Evolutionary conservation across 805 yeast genomes (phyloP).

Genomic region (Starmerella bombicola): DNA sequence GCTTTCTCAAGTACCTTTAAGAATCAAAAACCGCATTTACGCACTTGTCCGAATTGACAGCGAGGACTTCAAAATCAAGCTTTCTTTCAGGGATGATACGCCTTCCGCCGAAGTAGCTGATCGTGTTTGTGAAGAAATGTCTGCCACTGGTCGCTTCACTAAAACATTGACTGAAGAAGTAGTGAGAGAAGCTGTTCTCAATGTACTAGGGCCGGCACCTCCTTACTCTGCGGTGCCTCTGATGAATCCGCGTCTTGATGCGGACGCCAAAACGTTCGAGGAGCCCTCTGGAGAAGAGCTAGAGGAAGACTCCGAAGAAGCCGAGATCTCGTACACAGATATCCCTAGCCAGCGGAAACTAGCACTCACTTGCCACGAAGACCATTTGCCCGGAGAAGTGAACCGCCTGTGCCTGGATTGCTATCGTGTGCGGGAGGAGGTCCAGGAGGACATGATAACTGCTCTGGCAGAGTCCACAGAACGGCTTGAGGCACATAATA

Average conservation of each 20-base stretch:
- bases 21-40: constrained; percentile 1
- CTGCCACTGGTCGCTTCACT: neutral
- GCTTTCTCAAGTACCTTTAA: constrained; percentile 1
- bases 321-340: no score
- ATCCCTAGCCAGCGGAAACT: no score
- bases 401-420: constrained; percentile 3
- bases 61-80: neutral
- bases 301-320: no score
- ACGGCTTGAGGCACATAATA: neutral
- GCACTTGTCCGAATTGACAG: neutral
- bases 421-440: neutral
- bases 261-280: no score
- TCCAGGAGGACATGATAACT: constrained; percentile 5
- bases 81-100: neutral
- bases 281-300: no score
- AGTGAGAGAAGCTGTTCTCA: neutral
- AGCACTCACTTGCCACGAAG: no score
- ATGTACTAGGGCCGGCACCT: neutral
- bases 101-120: neutral
- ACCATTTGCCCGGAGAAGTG: neutral
- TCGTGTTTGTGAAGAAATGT: neutral
- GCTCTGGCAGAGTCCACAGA: neutral
- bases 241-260: no score
- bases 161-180: neutral
- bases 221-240: neutral